phyloP scores from a whole-genome alignment of 768 basidiomycete genomes.

The Dacryopinax primogenitus region DNA sequence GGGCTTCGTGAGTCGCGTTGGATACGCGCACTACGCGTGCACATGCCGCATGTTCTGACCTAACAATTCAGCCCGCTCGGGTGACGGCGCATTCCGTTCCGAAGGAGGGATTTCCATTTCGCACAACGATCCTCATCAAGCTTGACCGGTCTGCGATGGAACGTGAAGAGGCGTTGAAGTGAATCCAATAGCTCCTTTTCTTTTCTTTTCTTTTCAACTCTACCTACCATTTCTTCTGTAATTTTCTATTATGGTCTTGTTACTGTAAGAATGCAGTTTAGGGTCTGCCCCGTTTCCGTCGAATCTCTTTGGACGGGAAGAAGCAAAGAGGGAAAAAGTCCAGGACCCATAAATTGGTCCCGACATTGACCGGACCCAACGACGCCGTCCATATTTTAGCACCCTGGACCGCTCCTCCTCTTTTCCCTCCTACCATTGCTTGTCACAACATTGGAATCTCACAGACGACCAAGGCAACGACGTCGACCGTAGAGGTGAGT shows the following conservation, averaged over 20 bases:
- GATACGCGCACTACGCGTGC: not conserved
- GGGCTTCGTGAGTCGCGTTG: constrained; percentile 64
- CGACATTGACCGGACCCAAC: not conserved
- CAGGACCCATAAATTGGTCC: not conserved
- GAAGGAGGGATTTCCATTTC: constrained; percentile 59
- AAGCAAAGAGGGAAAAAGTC: not conserved
- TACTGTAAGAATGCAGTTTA: not conserved
- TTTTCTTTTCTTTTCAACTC: not conserved
- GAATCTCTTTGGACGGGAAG: not conserved
- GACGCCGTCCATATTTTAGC: not conserved
- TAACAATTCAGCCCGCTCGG: constrained; percentile 61
- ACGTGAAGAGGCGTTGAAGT: constrained; percentile 83
- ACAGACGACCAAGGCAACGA: not conserved
- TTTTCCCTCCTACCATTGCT: not conserved
- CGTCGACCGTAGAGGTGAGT: not conserved
- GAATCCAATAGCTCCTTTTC: constrained; percentile 18
- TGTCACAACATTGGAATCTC: not conserved
- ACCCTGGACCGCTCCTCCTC: not conserved
- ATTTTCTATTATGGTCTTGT: not conserved
- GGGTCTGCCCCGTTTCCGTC: too few relatives aligned
- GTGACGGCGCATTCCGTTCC: constrained; percentile 94
- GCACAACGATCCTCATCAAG: constrained; percentile 96
- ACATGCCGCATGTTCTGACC: not conserved
- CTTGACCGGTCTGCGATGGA: constrained; percentile 86
- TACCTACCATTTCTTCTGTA: too few relatives aligned